Conservation (phyloP, 2,329 filamentous ascomycete species). For the Coccinonectria pachysandricola region DNA sequence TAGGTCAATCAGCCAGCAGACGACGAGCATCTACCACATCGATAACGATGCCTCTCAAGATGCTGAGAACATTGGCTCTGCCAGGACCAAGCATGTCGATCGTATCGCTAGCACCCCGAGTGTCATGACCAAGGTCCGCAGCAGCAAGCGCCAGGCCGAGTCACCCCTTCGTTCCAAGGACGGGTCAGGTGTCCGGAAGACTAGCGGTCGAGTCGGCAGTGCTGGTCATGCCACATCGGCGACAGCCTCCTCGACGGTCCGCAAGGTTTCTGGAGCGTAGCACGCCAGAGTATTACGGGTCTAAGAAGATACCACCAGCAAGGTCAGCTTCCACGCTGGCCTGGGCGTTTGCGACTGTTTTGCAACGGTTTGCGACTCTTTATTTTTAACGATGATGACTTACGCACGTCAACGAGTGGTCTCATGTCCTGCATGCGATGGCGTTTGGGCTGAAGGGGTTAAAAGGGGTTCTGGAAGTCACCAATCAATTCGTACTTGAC, state of each 20-base stretch:
- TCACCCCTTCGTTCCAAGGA: constrained; percentile 42
- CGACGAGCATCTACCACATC: constrained; percentile 55
- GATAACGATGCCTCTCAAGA: constrained; percentile 62
- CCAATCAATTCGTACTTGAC: constrained; percentile 12
- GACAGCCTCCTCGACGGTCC: constrained; percentile 32
- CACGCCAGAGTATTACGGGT: constrained; percentile 12
- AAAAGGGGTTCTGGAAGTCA: too few species aligned
- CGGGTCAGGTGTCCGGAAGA: constrained; percentile 50
- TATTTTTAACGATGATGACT: constrained; percentile 35
- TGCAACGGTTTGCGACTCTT: constrained; percentile 13
- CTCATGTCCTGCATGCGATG: constrained; percentile 33
- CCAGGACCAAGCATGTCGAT: constrained; percentile 50
- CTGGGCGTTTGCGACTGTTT: constrained; percentile 1
- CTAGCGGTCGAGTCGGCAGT: constrained; percentile 54
- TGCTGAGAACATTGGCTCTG: constrained; percentile 56
- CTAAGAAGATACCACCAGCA: too few species aligned
- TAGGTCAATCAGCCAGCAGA: constrained; percentile 66
- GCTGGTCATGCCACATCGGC: constrained; percentile 35
- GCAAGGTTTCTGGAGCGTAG: constrained; percentile 43
- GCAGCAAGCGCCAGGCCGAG: constrained; percentile 44
- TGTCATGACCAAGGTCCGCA: constrained; percentile 55
- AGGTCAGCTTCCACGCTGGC: constrained; percentile 3
- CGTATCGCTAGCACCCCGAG: constrained; percentile 43
- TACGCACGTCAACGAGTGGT: constrained; percentile 28
- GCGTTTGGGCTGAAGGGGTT: constrained; percentile 30